Percentiles rank a stretch among this genome's conserved stretches.
These are phyloP conservation scores for Rhizopus sp. DNA, from an alignment of 371 early-diverging fungal genomes.

Conservation along the genomic window DNA sequence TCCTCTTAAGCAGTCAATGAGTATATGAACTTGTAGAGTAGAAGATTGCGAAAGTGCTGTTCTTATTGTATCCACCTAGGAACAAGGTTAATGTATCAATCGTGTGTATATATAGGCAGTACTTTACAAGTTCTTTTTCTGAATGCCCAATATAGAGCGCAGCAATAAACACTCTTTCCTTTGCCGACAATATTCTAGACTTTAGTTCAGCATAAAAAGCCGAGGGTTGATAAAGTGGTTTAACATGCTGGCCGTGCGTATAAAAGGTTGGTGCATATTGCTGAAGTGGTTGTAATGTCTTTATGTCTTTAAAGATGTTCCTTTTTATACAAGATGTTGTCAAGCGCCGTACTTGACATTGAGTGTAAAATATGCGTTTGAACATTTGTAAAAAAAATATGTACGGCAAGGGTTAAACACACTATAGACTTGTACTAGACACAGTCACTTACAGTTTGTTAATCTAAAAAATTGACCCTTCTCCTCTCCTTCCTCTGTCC, in stretches of 20 bases:
- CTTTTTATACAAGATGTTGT: slow-evolving; percentile 8
- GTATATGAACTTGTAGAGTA: slow-evolving; percentile 64
- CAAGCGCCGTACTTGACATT: slow-evolving; percentile 1
- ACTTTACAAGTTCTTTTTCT: slow-evolving; percentile 76
- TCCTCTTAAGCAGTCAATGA: slow-evolving; percentile 88
- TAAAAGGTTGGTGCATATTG: slow-evolving; percentile 31
- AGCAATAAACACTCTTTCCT: slow-evolving; percentile 75
- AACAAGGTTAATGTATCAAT: background rate
- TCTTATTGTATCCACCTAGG: slow-evolving; percentile 59
- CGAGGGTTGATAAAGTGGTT: slow-evolving; percentile 47
- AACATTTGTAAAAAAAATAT: too few relatives aligned
- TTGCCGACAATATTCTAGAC: slow-evolving; percentile 67
- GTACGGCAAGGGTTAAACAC: too few relatives aligned
- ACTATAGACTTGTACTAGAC: too few relatives aligned
- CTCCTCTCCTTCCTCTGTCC: too few relatives aligned
- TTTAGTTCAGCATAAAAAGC: slow-evolving; percentile 51
- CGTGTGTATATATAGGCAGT: background rate
- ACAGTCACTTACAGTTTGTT: too few relatives aligned
- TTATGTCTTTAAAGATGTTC: slow-evolving; percentile 6
- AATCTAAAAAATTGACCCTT: too few relatives aligned
- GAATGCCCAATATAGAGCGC: slow-evolving; percentile 88
- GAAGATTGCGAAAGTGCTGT: slow-evolving; percentile 56
- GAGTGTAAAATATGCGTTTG: background rate
- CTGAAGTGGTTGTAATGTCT: slow-evolving; percentile 20
- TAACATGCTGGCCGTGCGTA: slow-evolving; percentile 33